phyloP scores from a whole-genome alignment of 129 eudicot species.

The Logfia minima region DNA sequence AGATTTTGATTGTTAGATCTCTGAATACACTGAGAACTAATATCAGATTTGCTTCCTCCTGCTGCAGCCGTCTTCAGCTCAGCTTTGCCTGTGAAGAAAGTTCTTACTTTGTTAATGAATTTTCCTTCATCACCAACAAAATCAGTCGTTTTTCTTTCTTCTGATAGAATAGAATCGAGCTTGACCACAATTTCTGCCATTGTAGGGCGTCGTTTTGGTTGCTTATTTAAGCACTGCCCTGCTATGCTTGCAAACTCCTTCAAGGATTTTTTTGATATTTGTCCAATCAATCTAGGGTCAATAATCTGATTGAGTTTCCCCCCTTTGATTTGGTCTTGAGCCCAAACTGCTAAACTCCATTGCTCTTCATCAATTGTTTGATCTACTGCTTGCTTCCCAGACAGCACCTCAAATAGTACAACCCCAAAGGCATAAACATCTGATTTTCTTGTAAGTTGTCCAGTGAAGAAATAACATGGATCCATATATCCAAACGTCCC shows the following conservation, averaged over 20 bases:
- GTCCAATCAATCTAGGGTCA: conserved; percentile 17
- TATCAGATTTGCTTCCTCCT: too few relatives aligned
- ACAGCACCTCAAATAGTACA: conserved; percentile 31
- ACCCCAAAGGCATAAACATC: conserved; percentile 41
- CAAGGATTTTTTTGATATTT: conserved; percentile 23
- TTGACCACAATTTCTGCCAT: conserved; percentile 39
- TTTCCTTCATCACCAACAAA: conserved; percentile 7
- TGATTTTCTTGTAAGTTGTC: conserved; percentile 26
- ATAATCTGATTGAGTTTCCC: conserved; percentile 26
- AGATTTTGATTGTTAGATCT: not conserved
- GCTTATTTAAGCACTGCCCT: conserved; percentile 20
- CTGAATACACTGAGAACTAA: not conserved
- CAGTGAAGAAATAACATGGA: conserved; percentile 27
- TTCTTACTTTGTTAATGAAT: conserved; percentile 16
- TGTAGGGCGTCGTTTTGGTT: conserved; percentile 34
- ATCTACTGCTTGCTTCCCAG: conserved; percentile 37
- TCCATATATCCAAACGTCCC: conserved; percentile 61
- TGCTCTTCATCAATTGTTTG: conserved; percentile 37
- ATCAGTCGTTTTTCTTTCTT: conserved; percentile 1
- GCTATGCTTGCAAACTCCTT: conserved; percentile 32
- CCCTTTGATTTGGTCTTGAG: conserved; percentile 16
- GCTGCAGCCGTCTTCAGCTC: not conserved
- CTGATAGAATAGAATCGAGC: conserved; percentile 34
- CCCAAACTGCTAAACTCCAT: conserved; percentile 40
- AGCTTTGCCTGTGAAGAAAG: conserved; percentile 5